phyloP scores from a whole-genome alignment of 495 filamentous ascomycete species.

The Aspergillus saccharolyticus region DNA sequence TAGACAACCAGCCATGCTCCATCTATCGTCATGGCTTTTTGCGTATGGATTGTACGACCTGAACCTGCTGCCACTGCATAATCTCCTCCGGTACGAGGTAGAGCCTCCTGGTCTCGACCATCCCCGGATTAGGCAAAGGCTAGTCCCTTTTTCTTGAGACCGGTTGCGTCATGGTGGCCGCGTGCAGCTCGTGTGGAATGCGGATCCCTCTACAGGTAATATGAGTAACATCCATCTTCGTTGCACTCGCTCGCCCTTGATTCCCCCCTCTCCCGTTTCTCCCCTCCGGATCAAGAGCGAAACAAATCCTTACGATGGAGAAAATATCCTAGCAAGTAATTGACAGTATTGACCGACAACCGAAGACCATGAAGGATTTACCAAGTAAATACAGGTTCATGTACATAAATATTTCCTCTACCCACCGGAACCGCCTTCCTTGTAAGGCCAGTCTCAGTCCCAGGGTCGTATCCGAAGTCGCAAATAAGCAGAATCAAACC shows the following conservation, averaged over 20 bases:
- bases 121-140: neutral
- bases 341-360: too few species aligned
- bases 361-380: neutral
- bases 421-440: neutral
- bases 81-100: neutral
- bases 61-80: neutral
- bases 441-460: neutral
- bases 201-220: neutral
- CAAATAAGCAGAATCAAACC: neutral
- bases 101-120: neutral
- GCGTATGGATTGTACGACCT: too few species aligned
- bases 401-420: neutral
- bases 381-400: neutral
- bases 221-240: too few species aligned
- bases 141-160: neutral
- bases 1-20: neutral
- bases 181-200: slow-evolving; percentile 9
- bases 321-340: neutral
- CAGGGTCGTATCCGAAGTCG: neutral
- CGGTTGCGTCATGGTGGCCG: slow-evolving; percentile 17
- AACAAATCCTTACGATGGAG: neutral
- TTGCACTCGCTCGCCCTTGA: neutral
- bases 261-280: neutral
- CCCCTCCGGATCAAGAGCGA: neutral
- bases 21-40: neutral